Evolutionary conservation across 2,329 filamentous ascomycete species (phyloP), one percentile per base, ranked within the genome.

Genomic region (Rosellinia necatrix): DNA sequence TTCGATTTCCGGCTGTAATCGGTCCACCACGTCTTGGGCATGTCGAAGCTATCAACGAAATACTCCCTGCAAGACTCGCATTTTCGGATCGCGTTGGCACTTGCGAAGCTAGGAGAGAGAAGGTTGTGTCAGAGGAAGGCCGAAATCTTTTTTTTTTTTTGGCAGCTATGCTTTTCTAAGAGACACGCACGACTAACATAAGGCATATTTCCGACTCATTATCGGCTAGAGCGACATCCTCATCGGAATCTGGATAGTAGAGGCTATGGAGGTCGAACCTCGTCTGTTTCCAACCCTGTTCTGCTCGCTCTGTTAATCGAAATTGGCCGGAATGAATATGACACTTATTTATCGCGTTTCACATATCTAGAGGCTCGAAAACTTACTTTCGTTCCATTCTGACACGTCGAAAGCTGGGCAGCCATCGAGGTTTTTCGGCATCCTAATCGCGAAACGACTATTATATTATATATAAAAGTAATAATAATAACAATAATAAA

Each of bases 21-120:
- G 1, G 71, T 66, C 74, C 74, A 76, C 71, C 72, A 77, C 0
- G 67, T 30, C 10, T 68, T 54, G 1, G 72, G 72, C 10, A 75
- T 70, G 2, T 21, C 22, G 37, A 72, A 71, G 0, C 21, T 49
- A 1, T 64, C 12, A 1, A 56, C 62, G 41, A 75, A 66, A 3
- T 56, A 54, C 0, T 21, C 13, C 3, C 52, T 65, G 25, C 73
- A 76, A 4, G 12, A 25, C 1, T 32, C 2, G 21, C 72, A 75
- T 4, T 54, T 34, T 15, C 71, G 71, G 9, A 72, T 62, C 2
- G 37, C 42, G 17, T 71, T 66, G 1, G 72, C 72, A 7, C 66
- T 62, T 2, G 71, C 67, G 12, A 70, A 59, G 24, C 73, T 75
- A 51, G 21, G 15, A 42, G 15, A 17, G n/a, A n/a, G n/a, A n/a